Conservation (phyloP, 2,329 filamentous ascomycete species). For the Blastomyces gilchristii region DNA sequence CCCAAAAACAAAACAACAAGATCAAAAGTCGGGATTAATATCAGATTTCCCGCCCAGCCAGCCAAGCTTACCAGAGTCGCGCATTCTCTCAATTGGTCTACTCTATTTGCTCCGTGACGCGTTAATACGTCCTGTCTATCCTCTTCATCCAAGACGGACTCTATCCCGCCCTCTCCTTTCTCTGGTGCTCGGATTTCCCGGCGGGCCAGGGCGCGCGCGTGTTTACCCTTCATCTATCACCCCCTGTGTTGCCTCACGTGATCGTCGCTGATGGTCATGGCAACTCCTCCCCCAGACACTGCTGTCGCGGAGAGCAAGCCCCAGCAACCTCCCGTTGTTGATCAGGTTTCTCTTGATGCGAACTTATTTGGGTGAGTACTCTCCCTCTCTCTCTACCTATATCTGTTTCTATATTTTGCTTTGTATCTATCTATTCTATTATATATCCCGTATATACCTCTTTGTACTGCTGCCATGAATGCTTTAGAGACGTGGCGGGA, state of each 20-base stretch:
- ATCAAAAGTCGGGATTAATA: neutral
- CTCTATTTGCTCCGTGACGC: neutral
- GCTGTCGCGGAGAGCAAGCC: conserved; percentile 32
- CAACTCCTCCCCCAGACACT: conserved; percentile 36
- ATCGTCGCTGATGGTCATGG: conserved; percentile 24
- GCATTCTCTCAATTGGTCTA: neutral
- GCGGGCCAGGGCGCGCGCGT: neutral
- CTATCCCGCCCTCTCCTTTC: neutral
- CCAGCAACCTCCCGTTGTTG: conserved; percentile 18
- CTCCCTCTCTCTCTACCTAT: neutral
- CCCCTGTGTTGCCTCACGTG: conserved; percentile 13
- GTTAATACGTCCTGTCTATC: neutral
- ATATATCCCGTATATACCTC: neutral
- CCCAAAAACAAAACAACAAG: neutral
- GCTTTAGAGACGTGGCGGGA: neutral
- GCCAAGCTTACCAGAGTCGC: neutral
- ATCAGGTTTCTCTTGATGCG: conserved; percentile 6
- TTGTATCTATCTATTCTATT: neutral
- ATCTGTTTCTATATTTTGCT: neutral
- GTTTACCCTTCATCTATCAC: neutral
- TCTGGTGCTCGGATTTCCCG: neutral
- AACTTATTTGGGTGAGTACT: conserved; percentile 2
- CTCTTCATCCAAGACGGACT: neutral
- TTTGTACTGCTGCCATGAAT: neutral
- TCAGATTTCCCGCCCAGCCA: neutral